Evolutionary conservation across 2,329 filamentous ascomycete genomes (phyloP).

Genomic region (Salinomyces thailandicus): DNA sequence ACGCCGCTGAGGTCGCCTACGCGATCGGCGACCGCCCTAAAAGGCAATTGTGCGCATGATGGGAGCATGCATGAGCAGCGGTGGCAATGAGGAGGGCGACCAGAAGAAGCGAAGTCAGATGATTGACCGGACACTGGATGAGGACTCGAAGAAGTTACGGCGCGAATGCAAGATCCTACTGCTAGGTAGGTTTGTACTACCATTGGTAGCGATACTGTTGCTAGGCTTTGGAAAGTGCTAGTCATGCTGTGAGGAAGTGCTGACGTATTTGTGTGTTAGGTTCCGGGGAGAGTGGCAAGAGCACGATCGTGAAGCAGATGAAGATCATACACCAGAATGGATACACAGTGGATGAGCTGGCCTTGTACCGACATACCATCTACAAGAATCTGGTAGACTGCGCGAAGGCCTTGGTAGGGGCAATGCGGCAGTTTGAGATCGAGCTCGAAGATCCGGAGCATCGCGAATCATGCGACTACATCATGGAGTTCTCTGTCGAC

Average conservation of each 20-base stretch:
- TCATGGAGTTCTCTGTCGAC: conserved; percentile 81
- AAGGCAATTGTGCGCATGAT: conserved; percentile 50
- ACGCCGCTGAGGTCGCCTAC: conserved; percentile 17
- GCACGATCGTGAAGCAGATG: conserved; percentile 99
- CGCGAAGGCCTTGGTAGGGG: conserved; percentile 81
- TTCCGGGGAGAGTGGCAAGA: conserved; percentile 96
- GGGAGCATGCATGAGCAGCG: conserved; percentile 89
- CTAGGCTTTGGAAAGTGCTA: too few relatives aligned
- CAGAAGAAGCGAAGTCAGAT: conserved; percentile 94
- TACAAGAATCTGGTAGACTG: conserved; percentile 98
- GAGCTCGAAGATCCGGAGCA: conserved; percentile 63
- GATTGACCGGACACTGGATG: conserved; percentile 87
- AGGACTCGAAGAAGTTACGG: conserved; percentile 83
- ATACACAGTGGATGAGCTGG: conserved; percentile 87
- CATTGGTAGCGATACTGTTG: too few relatives aligned
- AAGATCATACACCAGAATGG: conserved; percentile 99
- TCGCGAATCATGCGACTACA: conserved; percentile 63
- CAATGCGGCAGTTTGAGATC: conserved; percentile 86
- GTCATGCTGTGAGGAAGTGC: conserved; percentile 1
- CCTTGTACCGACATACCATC: conserved; percentile 87
- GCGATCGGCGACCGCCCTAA: conserved; percentile 13
- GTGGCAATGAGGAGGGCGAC: conserved; percentile 75
- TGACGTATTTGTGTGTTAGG: conserved; percentile 46
- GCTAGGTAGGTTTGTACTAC: conserved; percentile 61
- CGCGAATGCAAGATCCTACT: conserved; percentile 98